These are phyloP conservation scores for Flammula alnicola DNA, from an alignment of 1,284 basidiomycete genomes.

Conservation along the genomic window DNA sequence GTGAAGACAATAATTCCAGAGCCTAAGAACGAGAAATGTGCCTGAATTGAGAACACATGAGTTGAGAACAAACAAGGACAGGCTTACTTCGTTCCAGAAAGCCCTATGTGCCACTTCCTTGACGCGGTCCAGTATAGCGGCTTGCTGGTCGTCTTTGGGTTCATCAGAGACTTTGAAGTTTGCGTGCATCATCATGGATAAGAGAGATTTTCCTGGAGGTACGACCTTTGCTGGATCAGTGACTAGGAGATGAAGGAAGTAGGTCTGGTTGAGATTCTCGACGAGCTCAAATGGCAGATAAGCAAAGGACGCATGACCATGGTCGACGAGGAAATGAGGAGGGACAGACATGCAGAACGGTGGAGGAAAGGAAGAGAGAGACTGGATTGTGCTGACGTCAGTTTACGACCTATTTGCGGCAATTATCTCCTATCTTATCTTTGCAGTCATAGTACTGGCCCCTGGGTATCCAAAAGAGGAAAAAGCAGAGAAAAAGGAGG, in stretches of 20 bases:
- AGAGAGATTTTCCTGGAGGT: conserved; percentile 69
- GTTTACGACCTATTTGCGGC: conserved; percentile 1
- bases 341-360: conserved; percentile 5
- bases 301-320: not conserved
- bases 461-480: too few relatives aligned
- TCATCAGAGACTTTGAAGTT: conserved; percentile 30
- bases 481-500: too few relatives aligned
- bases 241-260: conserved; percentile 67
- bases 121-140: conserved; percentile 52
- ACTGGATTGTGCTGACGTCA: conserved; percentile 5
- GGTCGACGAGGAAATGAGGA: conserved; percentile 6
- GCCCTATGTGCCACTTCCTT: conserved; percentile 59
- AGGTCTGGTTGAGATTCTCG: conserved; percentile 56
- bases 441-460: too few relatives aligned
- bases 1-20: conserved; percentile 37
- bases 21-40: conserved; percentile 31
- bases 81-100: conserved; percentile 72
- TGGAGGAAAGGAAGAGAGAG: not conserved
- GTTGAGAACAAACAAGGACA: not conserved
- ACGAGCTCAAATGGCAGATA: conserved; percentile 55
- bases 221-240: conserved; percentile 60
- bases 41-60: not conserved
- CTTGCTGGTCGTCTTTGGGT: conserved; percentile 21
- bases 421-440: too few relatives aligned
- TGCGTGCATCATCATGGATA: conserved; percentile 59